phyloP scores from a whole-genome alignment of 2,329 filamentous ascomycete genomes.

The Didymella sp. region DNA sequence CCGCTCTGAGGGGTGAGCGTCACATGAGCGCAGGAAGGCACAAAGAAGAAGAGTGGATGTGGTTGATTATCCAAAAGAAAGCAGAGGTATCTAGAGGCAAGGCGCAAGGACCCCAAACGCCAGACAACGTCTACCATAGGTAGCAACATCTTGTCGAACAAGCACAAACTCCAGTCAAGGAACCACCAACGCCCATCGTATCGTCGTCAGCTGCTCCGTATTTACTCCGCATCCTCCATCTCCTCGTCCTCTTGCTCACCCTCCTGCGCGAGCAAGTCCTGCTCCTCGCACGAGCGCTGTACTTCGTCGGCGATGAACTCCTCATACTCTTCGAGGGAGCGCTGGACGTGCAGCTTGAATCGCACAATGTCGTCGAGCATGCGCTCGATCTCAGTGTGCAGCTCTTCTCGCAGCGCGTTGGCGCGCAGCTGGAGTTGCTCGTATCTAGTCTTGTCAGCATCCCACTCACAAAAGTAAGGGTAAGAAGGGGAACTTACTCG shows the following conservation, averaged over 20 bases:
- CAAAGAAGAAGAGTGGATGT: neutral
- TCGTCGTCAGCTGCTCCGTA: neutral
- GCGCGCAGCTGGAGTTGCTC: slow-evolving; percentile 89
- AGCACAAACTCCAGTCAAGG: neutral
- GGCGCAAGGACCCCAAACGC: neutral
- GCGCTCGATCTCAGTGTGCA: slow-evolving; percentile 95
- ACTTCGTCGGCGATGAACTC: slow-evolving; percentile 91
- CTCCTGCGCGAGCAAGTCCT: slow-evolving; percentile 49
- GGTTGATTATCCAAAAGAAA: slow-evolving; percentile 2
- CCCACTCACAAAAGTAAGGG: neutral
- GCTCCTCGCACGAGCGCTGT: slow-evolving; percentile 66
- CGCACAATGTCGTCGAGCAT: slow-evolving; percentile 98
- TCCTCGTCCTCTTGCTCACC: slow-evolving; percentile 40
- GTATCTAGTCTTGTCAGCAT: slow-evolving; percentile 63
- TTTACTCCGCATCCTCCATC: slow-evolving; percentile 15
- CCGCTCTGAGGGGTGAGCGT: no score
- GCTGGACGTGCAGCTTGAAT: slow-evolving; percentile 97
- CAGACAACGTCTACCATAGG: slow-evolving; percentile 6
- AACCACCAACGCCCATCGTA: slow-evolving; percentile 1
- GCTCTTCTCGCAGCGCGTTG: slow-evolving; percentile 85
- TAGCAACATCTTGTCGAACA: neutral
- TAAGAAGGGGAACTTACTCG: slow-evolving; percentile 66
- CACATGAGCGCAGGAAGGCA: neutral
- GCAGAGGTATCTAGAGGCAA: slow-evolving; percentile 16
- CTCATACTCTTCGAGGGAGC: slow-evolving; percentile 91